These are phyloP conservation scores for Crassisporium funariophilum DNA, from an alignment of 768 basidiomycete genomes.

Conservation along the genomic window DNA sequence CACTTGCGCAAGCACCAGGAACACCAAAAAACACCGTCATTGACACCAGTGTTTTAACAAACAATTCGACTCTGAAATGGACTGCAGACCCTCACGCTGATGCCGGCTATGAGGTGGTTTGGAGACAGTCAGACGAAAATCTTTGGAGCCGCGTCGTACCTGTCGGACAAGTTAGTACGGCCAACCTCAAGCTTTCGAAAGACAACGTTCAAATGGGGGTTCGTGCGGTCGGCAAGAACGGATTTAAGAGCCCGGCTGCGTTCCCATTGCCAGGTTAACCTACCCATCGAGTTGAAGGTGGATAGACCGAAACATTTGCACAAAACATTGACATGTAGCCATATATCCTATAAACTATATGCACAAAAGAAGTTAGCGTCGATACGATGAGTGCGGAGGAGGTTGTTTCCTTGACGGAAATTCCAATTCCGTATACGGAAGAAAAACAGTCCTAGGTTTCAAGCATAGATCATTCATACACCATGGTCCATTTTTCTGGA, in stretches of 20 bases:
- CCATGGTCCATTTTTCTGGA: too few species aligned
- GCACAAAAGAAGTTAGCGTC: too few species aligned
- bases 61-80: constrained; percentile 57
- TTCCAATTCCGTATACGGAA: too few species aligned
- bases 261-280: constrained; percentile 30
- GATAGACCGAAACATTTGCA: too few species aligned
- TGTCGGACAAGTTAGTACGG: constrained; percentile 43
- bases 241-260: constrained; percentile 52
- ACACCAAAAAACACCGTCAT: constrained; percentile 51
- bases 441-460: too few species aligned
- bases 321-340: too few species aligned
- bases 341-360: too few species aligned
- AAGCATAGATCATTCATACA: too few species aligned
- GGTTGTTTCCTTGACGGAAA: too few species aligned
- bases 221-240: constrained; percentile 52
- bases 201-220: constrained; percentile 55
- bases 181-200: constrained; percentile 47
- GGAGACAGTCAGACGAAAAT: constrained; percentile 48
- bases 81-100: constrained; percentile 38
- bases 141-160: constrained; percentile 52
- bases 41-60: constrained; percentile 49
- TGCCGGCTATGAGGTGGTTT: constrained; percentile 53
- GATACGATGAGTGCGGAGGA: too few species aligned
- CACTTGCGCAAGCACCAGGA: constrained; percentile 55
- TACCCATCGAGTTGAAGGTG: constrained; percentile 4